Evolutionary conservation across 306 rosid genomes (phyloP), one percentile per base, ranked within the genome.

Genomic region (Vigna hirtella): DNA sequence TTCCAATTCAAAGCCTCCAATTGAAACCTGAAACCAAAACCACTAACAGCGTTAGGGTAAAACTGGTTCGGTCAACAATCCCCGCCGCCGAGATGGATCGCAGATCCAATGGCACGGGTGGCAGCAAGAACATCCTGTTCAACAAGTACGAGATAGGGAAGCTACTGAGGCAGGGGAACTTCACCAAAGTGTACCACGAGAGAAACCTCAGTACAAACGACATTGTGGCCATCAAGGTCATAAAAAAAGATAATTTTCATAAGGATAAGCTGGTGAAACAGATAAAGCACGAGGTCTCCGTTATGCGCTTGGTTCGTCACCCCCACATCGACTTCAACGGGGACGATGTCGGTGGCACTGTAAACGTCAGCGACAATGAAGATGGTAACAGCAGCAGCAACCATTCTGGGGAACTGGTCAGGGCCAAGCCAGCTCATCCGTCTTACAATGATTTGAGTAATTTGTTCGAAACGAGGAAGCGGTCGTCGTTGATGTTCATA

Each of bases 91-190:
- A 34, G 1, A 64, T 65, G 70, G 70, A 65, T 18, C 55, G 18
- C 0, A 12, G 55, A 11, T 5, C 18, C n/a, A 32, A 62, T 14
- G 43, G 22, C 49, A 45, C 48, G 48, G 48, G 13, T 45, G 38
- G 61, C 38, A 74, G 13, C 9, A 81, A 88, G 68, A 86, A 77
- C 84, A 72, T 88, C 48, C 62, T 93, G 0, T 87, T 90, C 72
- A 83, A 83, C 65, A 93, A 91, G 77, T 93, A 93, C 38, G 96
- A 91, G 89, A 82, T 86, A 74, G 96, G 98, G 18, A 87, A 78
- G 28, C 15, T 85, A 0, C 68, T 93, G 0, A 97, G 98, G 12
- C 86, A 90, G 57, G 98, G 98, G 0, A 93, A 89, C 14, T 93
- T 93, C 52, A 93, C 97, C 0, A 91, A 93, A 66, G 98, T 93